phyloP scores from a whole-genome alignment of 352 stramenopile genomes.

The Globisporangium sylvaticum region DNA sequence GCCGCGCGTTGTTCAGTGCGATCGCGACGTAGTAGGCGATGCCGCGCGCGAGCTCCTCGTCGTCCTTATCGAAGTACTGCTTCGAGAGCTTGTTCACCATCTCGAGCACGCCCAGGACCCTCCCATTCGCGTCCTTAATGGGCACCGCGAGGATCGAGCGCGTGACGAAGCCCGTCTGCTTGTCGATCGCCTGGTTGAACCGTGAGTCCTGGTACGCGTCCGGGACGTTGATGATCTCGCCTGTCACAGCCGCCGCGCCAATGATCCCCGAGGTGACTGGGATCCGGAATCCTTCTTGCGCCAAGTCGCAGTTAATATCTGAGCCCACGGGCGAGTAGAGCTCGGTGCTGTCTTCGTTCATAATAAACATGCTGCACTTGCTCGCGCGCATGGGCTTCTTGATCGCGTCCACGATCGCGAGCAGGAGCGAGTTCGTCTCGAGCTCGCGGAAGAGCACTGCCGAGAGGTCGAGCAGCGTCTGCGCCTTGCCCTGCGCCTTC shows the following conservation, averaged over 20 bases:
- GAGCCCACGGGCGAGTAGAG: slow-evolving; percentile 49
- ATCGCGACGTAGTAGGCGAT: slow-evolving; percentile 69
- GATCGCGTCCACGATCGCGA: slow-evolving; percentile 52
- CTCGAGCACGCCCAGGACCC: slow-evolving; percentile 64
- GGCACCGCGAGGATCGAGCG: slow-evolving; percentile 76
- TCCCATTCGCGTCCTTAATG: slow-evolving; percentile 67
- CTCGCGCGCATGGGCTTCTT: slow-evolving; percentile 41
- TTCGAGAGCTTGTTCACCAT: slow-evolving; percentile 66
- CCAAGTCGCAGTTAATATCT: slow-evolving; percentile 36
- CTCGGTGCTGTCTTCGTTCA: slow-evolving; percentile 53
- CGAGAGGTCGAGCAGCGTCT: slow-evolving; percentile 63
- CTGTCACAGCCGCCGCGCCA: slow-evolving; percentile 55
- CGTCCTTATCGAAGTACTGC: slow-evolving; percentile 65
- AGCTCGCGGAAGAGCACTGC: slow-evolving; percentile 61
- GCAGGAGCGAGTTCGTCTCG: slow-evolving; percentile 50
- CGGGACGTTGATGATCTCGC: slow-evolving; percentile 71
- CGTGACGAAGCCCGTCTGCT: slow-evolving; percentile 60
- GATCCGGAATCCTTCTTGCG: slow-evolving; percentile 47
- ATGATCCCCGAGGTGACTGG: slow-evolving; percentile 47
- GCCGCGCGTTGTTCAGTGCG: slow-evolving; percentile 61
- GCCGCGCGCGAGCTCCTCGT: slow-evolving; percentile 58
- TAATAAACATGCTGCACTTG: slow-evolving; percentile 68
- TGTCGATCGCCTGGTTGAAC: slow-evolving; percentile 65
- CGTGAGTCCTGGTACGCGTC: slow-evolving; percentile 63
- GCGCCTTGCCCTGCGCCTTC: slow-evolving; percentile 58